Conservation (phyloP, 2,329 filamentous ascomycete species). For the Trichoderma koningii region DNA sequence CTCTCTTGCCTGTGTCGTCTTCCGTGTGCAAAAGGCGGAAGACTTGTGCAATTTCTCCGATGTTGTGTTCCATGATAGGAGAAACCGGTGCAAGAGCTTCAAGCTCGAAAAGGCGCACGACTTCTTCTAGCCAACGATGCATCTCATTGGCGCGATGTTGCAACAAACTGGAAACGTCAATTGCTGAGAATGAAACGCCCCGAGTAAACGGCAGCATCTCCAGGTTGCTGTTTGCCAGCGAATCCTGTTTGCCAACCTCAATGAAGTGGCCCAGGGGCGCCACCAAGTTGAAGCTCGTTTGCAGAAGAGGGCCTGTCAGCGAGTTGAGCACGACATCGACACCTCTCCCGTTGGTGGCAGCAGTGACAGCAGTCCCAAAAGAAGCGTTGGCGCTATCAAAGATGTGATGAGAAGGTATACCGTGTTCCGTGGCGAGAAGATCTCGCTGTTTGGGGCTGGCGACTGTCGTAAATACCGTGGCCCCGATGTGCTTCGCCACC, state of each 20-base stretch:
- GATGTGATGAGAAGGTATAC: neutral
- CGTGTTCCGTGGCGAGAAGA: neutral
- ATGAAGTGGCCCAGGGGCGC: neutral
- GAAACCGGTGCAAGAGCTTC: neutral
- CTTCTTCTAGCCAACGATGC: neutral
- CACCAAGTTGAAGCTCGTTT: neutral
- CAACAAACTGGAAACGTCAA: neutral
- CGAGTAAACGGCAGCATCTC: neutral
- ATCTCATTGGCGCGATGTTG: neutral
- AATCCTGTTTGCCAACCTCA: neutral
- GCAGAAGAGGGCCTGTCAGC: neutral
- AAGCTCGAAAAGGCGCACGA: neutral
- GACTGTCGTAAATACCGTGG: neutral
- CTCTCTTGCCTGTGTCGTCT: conserved; percentile 32
- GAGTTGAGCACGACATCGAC: neutral
- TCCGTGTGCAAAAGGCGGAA: conserved; percentile 31
- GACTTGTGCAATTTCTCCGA: conserved; percentile 22
- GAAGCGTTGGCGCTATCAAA: neutral
- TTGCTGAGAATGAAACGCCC: neutral
- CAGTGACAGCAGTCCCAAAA: neutral
- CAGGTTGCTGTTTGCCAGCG: neutral
- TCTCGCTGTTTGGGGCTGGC: neutral
- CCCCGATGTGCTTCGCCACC: neutral
- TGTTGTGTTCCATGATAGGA: neutral
- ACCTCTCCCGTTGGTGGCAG: neutral